These are phyloP conservation scores for Gossypium stocksii DNA, from an alignment of 345 rosid genomes.

Conservation along the genomic window DNA sequence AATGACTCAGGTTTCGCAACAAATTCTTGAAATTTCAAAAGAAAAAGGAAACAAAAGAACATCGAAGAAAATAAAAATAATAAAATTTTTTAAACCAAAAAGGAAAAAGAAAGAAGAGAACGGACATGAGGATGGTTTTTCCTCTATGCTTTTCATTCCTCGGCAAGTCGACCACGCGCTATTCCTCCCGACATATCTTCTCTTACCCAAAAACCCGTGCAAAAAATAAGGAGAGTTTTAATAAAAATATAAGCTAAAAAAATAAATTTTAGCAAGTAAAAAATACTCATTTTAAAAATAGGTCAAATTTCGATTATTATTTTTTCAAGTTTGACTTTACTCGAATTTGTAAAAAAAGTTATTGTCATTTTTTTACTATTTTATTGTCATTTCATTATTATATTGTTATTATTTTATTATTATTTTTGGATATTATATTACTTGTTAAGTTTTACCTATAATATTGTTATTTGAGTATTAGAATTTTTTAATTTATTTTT, in stretches of 20 bases:
- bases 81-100: not conserved
- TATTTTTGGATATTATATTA: too few relatives aligned
- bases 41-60: constrained; percentile 7
- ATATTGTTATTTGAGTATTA: too few relatives aligned
- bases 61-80: not conserved
- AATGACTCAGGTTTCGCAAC: constrained; percentile 88
- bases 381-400: accelerated
- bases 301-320: accelerated
- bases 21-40: constrained; percentile 51
- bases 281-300: too few relatives aligned
- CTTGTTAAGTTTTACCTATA: too few relatives aligned
- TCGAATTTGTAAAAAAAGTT: too few relatives aligned
- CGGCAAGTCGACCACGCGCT: constrained; percentile 90
- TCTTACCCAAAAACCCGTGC: not conserved
- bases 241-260: too few relatives aligned
- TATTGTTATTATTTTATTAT: too few relatives aligned
- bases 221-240: too few relatives aligned
- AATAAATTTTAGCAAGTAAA: too few relatives aligned
- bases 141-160: constrained; percentile 94
- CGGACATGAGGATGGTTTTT: constrained; percentile 92
- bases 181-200: constrained; percentile 77
- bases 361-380: accelerated
- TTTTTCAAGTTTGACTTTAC: accelerated
- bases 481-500: too few relatives aligned
- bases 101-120: constrained; percentile 10